Conservation (phyloP, 305 asterid species). For the Ruellia speciosa region DNA sequence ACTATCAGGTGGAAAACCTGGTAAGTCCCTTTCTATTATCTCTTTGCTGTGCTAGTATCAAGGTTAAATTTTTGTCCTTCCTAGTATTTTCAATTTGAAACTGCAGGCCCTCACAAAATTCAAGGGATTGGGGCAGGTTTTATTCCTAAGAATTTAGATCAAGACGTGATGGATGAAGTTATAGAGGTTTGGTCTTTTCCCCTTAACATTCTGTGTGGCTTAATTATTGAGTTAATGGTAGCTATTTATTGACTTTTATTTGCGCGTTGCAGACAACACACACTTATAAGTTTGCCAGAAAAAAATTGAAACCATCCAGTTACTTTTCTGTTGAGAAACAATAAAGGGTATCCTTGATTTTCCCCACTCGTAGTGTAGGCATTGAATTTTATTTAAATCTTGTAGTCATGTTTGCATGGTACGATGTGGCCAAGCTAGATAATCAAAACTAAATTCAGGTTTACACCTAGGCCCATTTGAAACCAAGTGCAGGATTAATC, state of each 20-base stretch:
- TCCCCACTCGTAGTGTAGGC: too few species aligned
- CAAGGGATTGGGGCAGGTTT: slow-evolving; percentile 99
- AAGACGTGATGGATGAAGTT: slow-evolving; percentile 87
- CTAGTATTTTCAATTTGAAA: slow-evolving; percentile 63
- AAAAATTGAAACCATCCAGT: too few species aligned
- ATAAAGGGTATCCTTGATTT: too few species aligned
- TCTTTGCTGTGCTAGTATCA: slow-evolving; percentile 23
- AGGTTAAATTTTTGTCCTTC: slow-evolving; percentile 33
- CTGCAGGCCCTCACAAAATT: slow-evolving; percentile 99
- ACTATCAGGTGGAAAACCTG: slow-evolving; percentile 96
- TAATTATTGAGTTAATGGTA: background rate
- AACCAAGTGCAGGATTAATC: slow-evolving; percentile 9
- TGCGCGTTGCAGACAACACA: background rate
- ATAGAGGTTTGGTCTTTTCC: slow-evolving; percentile 52
- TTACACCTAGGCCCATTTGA: slow-evolving; percentile 3
- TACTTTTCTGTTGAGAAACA: too few species aligned
- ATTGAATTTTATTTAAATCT: background rate
- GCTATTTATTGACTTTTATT: slow-evolving; percentile 3
- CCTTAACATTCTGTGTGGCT: slow-evolving; percentile 13
- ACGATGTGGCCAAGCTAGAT: background rate
- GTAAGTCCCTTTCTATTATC: slow-evolving; percentile 43
- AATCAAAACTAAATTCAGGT: background rate
- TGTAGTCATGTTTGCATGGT: too few species aligned
- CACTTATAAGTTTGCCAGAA: too few species aligned
- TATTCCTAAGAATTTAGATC: slow-evolving; percentile 86